Percentiles rank a stretch among this genome's conserved stretches.
Conservation (phyloP, 2,329 filamentous ascomycete species). For the Paracorniculantispora psalliotae region DNA sequence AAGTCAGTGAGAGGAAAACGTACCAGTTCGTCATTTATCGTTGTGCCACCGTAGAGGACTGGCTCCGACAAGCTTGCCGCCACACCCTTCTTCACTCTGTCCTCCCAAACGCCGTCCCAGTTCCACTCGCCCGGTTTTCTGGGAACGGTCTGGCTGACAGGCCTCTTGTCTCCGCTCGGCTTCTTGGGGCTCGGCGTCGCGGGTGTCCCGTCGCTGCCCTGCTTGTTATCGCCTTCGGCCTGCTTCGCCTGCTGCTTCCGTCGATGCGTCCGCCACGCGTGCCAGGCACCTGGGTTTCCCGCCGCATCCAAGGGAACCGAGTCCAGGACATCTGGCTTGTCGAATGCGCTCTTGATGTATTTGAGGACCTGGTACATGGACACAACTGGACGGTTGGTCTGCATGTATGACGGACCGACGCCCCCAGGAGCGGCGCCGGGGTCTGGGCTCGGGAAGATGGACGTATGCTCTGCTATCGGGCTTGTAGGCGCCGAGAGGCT, state of each 20-base stretch:
- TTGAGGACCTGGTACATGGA: slow-evolving; percentile 65
- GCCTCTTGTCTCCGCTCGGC: neutral
- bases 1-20: slow-evolving; percentile 25
- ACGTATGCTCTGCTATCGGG: neutral
- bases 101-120: slow-evolving; percentile 96
- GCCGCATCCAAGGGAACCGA: slow-evolving; percentile 74
- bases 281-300: slow-evolving; percentile 87
- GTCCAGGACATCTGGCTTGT: slow-evolving; percentile 71
- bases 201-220: neutral
- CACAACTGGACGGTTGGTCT: slow-evolving; percentile 16
- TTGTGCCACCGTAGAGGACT: slow-evolving; percentile 65
- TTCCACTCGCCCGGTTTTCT: slow-evolving; percentile 83
- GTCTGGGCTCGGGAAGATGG: neutral
- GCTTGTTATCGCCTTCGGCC: slow-evolving; percentile 15
- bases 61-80: slow-evolving; percentile 72
- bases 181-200: slow-evolving; percentile 13
- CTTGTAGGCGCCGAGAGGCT: slow-evolving; percentile 6
- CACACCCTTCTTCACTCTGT: slow-evolving; percentile 75
- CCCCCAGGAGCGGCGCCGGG: neutral
- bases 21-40: slow-evolving; percentile 67
- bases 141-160: slow-evolving; percentile 13
- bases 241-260: slow-evolving; percentile 26
- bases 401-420: neutral
- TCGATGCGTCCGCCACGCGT: slow-evolving; percentile 80
- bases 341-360: slow-evolving; percentile 80